Evolutionary conservation across 1,284 basidiomycete genomes (phyloP), one percentile per base, ranked within the genome.

Genomic region (Pseudozyma sp.): DNA sequence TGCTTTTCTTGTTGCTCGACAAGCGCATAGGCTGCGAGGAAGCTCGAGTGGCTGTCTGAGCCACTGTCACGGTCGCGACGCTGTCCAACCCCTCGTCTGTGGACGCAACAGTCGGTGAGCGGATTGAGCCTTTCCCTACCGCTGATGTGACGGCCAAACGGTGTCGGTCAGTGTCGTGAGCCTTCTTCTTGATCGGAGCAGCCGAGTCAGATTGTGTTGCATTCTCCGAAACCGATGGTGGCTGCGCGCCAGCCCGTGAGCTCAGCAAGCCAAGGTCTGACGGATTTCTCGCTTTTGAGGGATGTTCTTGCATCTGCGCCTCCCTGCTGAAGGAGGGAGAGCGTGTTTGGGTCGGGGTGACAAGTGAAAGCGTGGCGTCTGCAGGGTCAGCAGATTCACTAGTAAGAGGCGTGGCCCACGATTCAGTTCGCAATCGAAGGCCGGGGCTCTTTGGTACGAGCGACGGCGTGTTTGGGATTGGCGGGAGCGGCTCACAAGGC

Each of bases 401-500:
- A n/a, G n/a, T n/a, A 9, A 9, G 19, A 29, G 45, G 37, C 1
- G 54, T 35, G 19, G 54, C 16, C 35, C 59, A 60, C 24, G 73
- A 54, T 8, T 61, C 58, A n/a, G 24, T 48, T 4, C 45, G 48
- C 5, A 42, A 44, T 33, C 65, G 43, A 29, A 33, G 47, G 14
- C 42, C 42, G 9, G 68, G 64, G 37, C 58, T 67, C 51, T 57
- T 60, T 2, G 56, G 61, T 2, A 42, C 46, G 39, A 68, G 24
- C 11, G 60, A 73, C 2, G 77, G 71, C 6, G 75, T 75, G 9
- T 58, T 50, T 3, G 78, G 78, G 11, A 80, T 61, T 0, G 78
- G 78, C 17, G 78, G 78, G 16, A 80, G 47, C 14, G 78, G 78
- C 14, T 77, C 77, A 11, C 58, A 54, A 0, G 78, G 78, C 2